Conservation (phyloP, 306 rosid species). For the Pterocarpus santalinus region DNA sequence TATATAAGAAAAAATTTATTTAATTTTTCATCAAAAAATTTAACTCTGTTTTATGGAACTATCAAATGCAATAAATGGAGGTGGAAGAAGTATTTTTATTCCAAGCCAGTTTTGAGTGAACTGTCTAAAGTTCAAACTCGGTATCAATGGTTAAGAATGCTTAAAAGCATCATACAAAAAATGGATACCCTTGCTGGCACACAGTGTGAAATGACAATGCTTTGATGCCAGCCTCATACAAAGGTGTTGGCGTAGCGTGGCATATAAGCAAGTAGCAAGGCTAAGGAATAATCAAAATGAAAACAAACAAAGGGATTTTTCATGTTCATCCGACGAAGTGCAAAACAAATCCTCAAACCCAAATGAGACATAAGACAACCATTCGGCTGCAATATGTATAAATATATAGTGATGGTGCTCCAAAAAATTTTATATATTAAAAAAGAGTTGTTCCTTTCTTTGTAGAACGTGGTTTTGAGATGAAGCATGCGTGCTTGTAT, state of each 20-base stretch:
- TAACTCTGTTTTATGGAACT: not conserved
- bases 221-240: constrained; percentile 15
- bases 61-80: not conserved
- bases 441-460: not conserved
- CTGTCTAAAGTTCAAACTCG: not conserved
- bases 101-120: not conserved
- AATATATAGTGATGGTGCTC: not conserved
- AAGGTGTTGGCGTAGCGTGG: not conserved
- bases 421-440: too few species aligned
- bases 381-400: constrained; percentile 14
- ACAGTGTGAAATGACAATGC: constrained; percentile 5
- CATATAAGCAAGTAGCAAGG: not conserved
- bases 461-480: not conserved
- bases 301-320: not conserved
- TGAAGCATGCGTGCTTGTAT: not conserved
- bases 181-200: constrained; percentile 32
- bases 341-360: not conserved
- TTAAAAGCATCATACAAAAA: constrained; percentile 24
- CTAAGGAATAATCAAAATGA: not conserved
- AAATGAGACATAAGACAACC: not conserved
- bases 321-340: not conserved
- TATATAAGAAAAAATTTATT: too few species aligned
- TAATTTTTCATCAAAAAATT: too few species aligned
- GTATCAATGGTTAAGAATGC: not conserved
- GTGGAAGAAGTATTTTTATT: not conserved